A percentile compares a stretch with the other conserved stretches of the same genome.
Evolutionary conservation across 495 filamentous ascomycete species (phyloP).

Genomic region (Penicillium coprophilum): DNA sequence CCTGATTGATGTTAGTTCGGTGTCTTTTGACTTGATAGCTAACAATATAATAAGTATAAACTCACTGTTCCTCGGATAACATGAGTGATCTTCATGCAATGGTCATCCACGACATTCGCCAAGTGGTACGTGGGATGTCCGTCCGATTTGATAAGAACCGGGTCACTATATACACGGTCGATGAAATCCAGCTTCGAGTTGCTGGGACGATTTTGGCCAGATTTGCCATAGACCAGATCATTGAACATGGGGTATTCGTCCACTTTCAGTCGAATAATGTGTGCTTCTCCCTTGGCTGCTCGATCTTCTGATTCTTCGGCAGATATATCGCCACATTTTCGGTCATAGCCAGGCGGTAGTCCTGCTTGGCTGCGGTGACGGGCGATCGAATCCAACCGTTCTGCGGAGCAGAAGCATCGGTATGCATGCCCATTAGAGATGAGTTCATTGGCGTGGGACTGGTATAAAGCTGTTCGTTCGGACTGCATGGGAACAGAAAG

Average conservation of each 20-base stretch:
- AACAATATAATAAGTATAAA: not conserved
- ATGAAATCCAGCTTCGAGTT: conserved; percentile 43
- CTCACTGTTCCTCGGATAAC: conserved; percentile 83
- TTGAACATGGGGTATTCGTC: conserved; percentile 58
- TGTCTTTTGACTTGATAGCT: not conserved
- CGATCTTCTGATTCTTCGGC: conserved; percentile 65
- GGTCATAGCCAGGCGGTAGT: conserved; percentile 69
- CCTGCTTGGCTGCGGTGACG: conserved; percentile 57
- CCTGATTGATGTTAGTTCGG: conserved; percentile 37
- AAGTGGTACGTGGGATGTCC: conserved; percentile 94
- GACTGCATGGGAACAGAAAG: conserved; percentile 53
- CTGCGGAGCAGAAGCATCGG: conserved; percentile 84
- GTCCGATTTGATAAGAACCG: conserved; percentile 85
- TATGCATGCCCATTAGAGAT: conserved; percentile 74
- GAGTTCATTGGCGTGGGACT: conserved; percentile 66
- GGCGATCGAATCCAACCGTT: conserved; percentile 65
- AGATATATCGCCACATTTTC: conserved; percentile 68
- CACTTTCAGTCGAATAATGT: conserved; percentile 74
- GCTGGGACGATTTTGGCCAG: conserved; percentile 48
- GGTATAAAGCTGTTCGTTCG: conserved; percentile 73
- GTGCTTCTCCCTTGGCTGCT: conserved; percentile 64
- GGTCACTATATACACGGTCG: conserved; percentile 64
- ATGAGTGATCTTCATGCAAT: conserved; percentile 91
- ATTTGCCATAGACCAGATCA: conserved; percentile 76
- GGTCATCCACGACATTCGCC: conserved; percentile 95